These are phyloP conservation scores for Beauveria asiatica DNA, from an alignment of 2,329 filamentous ascomycete genomes.

Conservation along the genomic window DNA sequence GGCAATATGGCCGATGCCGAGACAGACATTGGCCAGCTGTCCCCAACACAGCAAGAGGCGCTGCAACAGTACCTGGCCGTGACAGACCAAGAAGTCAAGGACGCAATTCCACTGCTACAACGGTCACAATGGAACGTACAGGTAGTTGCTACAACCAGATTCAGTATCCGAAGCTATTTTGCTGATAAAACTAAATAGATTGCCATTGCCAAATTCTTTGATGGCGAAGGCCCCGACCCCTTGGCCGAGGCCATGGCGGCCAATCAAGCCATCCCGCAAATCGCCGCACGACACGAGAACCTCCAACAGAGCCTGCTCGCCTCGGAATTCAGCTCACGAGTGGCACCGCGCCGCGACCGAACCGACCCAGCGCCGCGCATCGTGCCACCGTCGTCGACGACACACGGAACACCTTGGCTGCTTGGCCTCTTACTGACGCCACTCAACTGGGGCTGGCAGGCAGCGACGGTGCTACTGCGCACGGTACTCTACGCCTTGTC, in stretches of 20 bases:
- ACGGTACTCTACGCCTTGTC: constrained; percentile 71
- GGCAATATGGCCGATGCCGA: constrained; percentile 25
- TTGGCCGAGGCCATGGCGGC: constrained; percentile 66
- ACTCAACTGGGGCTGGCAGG: constrained; percentile 66
- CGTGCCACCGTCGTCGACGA: constrained; percentile 64
- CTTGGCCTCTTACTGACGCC: constrained; percentile 73
- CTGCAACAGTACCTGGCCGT: constrained; percentile 84
- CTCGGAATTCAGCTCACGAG: constrained; percentile 15
- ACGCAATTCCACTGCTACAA: constrained; percentile 70
- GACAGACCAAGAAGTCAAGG: constrained; percentile 70
- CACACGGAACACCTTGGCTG: constrained; percentile 64
- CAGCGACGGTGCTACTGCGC: constrained; percentile 61
- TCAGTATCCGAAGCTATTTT: not conserved
- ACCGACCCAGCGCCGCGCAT: constrained; percentile 73
- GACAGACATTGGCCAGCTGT: constrained; percentile 59
- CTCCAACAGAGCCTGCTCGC: constrained; percentile 52
- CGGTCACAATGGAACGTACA: constrained; percentile 95
- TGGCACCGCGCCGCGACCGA: constrained; percentile 20
- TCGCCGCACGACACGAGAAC: constrained; percentile 62
- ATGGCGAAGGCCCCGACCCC: constrained; percentile 80
- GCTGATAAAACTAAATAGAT: constrained; percentile 49
- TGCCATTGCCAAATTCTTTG: constrained; percentile 94
- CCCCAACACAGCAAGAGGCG: constrained; percentile 68
- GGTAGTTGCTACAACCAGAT: constrained; percentile 33
- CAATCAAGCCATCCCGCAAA: constrained; percentile 49